Evolutionary conservation across 805 yeast genomes (phyloP), one percentile per base, ranked within the genome.

Genomic region (Spathaspora gorwiae): DNA sequence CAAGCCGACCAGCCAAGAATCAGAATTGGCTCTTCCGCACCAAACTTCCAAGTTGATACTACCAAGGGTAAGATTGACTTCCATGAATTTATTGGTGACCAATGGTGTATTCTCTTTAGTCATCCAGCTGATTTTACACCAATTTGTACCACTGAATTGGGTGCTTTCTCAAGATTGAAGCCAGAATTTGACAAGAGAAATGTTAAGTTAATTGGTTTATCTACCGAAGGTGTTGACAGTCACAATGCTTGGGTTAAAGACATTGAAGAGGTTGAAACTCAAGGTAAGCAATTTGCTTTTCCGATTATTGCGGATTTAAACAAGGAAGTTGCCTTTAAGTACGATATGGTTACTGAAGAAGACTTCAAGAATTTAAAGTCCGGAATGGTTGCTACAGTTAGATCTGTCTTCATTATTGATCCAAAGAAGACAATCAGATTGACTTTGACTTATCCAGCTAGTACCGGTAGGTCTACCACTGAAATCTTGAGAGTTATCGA

Each of bases 101-200:
- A 73, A 46, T 83, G 90, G 89, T 75, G 73, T 39, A 79, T 83
- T 35, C 73, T 84, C 50, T 84, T 84, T 68, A 80, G 86, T 30
- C 89, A 84, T 61, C 90, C 90, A 45, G 88, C 82, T 52, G 89
- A 83, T 61, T 83, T 80, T 72, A 84, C 90, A 15, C 90, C 90
- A 32, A 87, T 84, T 40, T 84, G 90, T 63, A 84, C 89, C 51
- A 84, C 90, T 42, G 90, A 84, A 64, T 71, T 84, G 48, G 89
- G 89, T 51, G 89, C 88, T 7, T 83, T 84, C 57, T 83, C 88
- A 52, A 77, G 79, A 59, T 69, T 84, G 59, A 80, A 82, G 59
- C 84, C 85, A 11, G 88, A 83, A 61, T 84, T 84, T 59, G 72
- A 71, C 54, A 75, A 78, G 61, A 73, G 88, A 61, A 77, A 78